phyloP scores from a whole-genome alignment of 345 rosid species.

The Dipteronia sinensis region DNA sequence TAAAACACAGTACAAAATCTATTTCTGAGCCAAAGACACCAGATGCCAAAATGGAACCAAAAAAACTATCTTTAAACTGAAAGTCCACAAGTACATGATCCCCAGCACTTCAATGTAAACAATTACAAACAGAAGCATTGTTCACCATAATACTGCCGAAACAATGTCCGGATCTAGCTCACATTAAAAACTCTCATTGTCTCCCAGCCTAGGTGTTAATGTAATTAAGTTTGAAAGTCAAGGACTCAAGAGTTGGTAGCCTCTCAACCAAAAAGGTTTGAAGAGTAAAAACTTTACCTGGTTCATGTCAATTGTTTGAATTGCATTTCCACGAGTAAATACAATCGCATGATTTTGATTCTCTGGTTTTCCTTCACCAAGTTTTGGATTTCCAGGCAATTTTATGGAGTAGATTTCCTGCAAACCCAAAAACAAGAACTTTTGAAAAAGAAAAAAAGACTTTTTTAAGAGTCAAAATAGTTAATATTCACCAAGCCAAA shows the following conservation, averaged over 20 bases:
- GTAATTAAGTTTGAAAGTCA: background rate
- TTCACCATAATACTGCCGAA: background rate
- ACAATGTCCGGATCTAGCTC: background rate
- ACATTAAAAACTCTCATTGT: background rate
- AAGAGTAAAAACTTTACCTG: conserved; percentile 49
- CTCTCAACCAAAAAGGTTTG: background rate
- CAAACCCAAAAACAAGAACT: conserved; percentile 23
- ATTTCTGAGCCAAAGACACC: background rate
- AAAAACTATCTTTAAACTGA: background rate
- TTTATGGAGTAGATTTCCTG: conserved; percentile 94
- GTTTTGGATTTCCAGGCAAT: conserved; percentile 95
- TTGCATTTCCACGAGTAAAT: conserved; percentile 95
- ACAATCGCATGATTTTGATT: conserved; percentile 97
- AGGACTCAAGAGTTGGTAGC: background rate
- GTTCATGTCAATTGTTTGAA: conserved; percentile 99
- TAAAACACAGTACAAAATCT: background rate
- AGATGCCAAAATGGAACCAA: background rate
- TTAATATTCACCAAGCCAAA: background rate
- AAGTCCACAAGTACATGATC: background rate
- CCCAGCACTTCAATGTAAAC: background rate
- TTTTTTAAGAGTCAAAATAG: background rate
- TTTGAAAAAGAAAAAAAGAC: too few species aligned
- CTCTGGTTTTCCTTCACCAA: conserved; percentile 99
- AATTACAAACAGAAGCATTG: background rate
- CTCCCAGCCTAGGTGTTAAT: background rate